Conservation (phyloP, 306 rosid genomes). For the Pterocarpus santalinus region DNA sequence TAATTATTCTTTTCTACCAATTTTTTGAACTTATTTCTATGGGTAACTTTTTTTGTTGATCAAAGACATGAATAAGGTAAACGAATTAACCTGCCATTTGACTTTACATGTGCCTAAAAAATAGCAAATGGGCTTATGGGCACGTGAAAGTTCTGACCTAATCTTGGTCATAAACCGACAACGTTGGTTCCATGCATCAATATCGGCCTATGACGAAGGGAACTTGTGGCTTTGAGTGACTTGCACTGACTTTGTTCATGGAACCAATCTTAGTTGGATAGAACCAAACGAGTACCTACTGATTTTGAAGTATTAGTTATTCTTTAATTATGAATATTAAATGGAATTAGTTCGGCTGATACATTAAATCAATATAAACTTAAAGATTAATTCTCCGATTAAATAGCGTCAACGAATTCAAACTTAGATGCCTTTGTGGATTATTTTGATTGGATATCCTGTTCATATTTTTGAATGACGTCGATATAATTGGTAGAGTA, state of each 20-base stretch:
- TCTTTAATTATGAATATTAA: slow-evolving; percentile 6
- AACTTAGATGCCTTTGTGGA: slow-evolving; percentile 12
- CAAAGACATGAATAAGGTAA: neutral
- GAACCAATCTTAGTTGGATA: slow-evolving; percentile 31
- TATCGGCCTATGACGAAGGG: slow-evolving; percentile 35
- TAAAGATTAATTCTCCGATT: neutral
- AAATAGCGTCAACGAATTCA: slow-evolving; percentile 15
- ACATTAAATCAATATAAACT: neutral
- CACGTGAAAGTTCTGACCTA: slow-evolving; percentile 31
- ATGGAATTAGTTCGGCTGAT: slow-evolving; percentile 38
- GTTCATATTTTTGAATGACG: slow-evolving; percentile 28
- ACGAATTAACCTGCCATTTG: slow-evolving; percentile 38
- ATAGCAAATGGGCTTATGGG: slow-evolving; percentile 8
- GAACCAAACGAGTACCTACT: slow-evolving; percentile 41
- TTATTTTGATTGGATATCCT: slow-evolving; percentile 20
- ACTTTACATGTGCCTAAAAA: neutral
- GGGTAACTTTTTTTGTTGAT: too few relatives aligned
- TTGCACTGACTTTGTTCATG: slow-evolving; percentile 26
- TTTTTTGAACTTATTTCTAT: too few relatives aligned
- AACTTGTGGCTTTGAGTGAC: slow-evolving; percentile 36
- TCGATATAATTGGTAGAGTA: slow-evolving; percentile 7
- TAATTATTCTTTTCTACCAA: neutral
- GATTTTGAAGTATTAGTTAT: slow-evolving; percentile 36
- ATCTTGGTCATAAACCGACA: slow-evolving; percentile 51
- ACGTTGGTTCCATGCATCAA: slow-evolving; percentile 13